phyloP scores from a whole-genome alignment of 495 filamentous ascomycete genomes.

The Aspergillus sclerotiicarbonarius region DNA sequence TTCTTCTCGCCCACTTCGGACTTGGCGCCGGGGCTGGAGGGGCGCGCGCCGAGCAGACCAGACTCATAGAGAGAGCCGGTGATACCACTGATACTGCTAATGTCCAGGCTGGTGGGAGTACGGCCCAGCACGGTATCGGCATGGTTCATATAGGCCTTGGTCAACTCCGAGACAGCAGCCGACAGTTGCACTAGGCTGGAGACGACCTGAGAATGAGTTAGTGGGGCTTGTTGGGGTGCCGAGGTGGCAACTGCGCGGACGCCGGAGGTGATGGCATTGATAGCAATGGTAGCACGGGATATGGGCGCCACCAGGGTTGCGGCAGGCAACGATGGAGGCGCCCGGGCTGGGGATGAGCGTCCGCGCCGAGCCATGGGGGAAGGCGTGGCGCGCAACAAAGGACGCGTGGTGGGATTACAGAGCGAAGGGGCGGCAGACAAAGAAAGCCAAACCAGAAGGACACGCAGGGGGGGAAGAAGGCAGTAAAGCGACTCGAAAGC shows the following conservation, averaged over 20 bases:
- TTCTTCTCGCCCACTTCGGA: conserved; percentile 65
- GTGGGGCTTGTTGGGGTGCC: conserved; percentile 5
- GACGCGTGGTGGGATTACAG: conserved; percentile 1
- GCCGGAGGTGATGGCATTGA: conserved; percentile 12
- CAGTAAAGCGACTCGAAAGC: background rate
- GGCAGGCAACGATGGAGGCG: conserved; percentile 12
- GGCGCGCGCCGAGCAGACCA: conserved; percentile 37
- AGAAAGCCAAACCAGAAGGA: background rate
- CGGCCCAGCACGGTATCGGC: conserved; percentile 73
- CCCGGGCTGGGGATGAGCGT: conserved; percentile 14
- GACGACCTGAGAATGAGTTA: conserved; percentile 58
- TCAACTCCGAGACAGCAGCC: conserved; percentile 67
- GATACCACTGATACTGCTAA: conserved; percentile 48
- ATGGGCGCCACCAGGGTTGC: conserved; percentile 10
- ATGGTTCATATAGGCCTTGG: conserved; percentile 77
- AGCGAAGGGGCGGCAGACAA: background rate
- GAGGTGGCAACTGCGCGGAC: conserved; percentile 1
- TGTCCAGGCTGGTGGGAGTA: conserved; percentile 50
- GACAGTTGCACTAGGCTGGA: conserved; percentile 70
- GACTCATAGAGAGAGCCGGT: conserved; percentile 45
- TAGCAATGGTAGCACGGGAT: conserved; percentile 5
- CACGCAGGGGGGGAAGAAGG: background rate
- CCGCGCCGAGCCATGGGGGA: conserved; percentile 21
- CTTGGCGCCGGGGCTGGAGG: conserved; percentile 36
- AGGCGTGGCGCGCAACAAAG: background rate